These are phyloP conservation scores for Gaeumannomyces tritici DNA, from an alignment of 2,329 filamentous ascomycete species.

Conservation along the genomic window DNA sequence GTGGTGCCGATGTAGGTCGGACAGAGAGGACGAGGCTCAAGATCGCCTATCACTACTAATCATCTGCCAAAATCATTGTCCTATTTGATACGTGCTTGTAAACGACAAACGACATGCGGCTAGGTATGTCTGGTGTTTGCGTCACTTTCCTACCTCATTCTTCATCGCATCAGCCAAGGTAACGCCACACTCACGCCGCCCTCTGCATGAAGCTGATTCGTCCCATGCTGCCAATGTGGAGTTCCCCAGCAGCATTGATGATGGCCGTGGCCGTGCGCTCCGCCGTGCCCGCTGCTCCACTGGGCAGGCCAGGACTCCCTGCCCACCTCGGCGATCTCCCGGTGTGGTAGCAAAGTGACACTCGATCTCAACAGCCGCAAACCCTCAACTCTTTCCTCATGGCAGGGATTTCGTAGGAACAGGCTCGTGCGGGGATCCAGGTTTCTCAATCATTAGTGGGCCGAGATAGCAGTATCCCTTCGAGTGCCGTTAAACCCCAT, in stretches of 20 bases:
- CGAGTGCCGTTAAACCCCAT: too few species aligned
- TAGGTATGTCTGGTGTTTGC: neutral
- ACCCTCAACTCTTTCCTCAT: neutral
- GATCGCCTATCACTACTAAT: too few species aligned
- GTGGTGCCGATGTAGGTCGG: neutral
- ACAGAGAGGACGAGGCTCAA: neutral
- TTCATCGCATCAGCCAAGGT: neutral
- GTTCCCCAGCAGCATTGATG: too few species aligned
- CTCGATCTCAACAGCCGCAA: neutral
- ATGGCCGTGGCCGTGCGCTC: neutral
- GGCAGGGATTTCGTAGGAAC: too few species aligned
- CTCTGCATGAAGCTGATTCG: neutral
- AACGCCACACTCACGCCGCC: neutral
- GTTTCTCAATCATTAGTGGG: too few species aligned
- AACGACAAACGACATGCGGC: too few species aligned
- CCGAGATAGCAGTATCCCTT: too few species aligned
- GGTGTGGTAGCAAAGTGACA: neutral
- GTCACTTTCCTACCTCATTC: neutral
- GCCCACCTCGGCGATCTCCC: neutral
- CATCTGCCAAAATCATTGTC: neutral
- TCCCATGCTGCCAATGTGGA: neutral
- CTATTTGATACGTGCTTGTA: neutral
- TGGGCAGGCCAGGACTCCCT: neutral
- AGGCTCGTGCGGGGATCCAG: too few species aligned
- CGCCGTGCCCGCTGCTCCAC: too few species aligned